Evolutionary conservation across 768 basidiomycete genomes (phyloP).

Genomic region (Wakefieldia striispora): DNA sequence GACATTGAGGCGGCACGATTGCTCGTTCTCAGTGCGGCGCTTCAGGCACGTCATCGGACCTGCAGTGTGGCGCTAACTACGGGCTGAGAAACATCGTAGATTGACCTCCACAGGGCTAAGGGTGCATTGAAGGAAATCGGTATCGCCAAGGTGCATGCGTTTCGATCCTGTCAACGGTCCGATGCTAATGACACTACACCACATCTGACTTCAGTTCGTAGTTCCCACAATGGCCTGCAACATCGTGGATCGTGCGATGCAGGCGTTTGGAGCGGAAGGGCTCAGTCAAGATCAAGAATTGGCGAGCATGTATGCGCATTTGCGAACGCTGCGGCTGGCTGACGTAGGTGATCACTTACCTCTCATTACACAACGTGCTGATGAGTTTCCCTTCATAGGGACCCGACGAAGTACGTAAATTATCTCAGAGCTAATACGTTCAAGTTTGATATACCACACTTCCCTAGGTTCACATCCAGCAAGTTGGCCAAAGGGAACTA

Average conservation of each 20-base stretch:
- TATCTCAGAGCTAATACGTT: not conserved
- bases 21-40: slow-evolving; percentile 88
- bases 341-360: slow-evolving; percentile 52
- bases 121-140: slow-evolving; percentile 97
- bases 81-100: slow-evolving; percentile 43
- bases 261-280: slow-evolving; percentile 96
- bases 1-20: slow-evolving; percentile 89
- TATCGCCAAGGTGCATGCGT: slow-evolving; percentile 77
- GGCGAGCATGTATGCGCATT: slow-evolving; percentile 69
- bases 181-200: not conserved
- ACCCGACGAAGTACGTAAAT: slow-evolving; percentile 64
- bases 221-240: slow-evolving; percentile 87
- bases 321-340: slow-evolving; percentile 86
- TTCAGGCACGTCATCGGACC: slow-evolving; percentile 50
- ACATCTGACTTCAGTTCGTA: slow-evolving; percentile 62
- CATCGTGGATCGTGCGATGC: slow-evolving; percentile 94
- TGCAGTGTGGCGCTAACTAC: not conserved
- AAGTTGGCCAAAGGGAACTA: slow-evolving; percentile 88
- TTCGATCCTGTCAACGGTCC: not conserved
- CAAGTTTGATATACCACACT: not conserved
- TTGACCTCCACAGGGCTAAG: slow-evolving; percentile 89
- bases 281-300: slow-evolving; percentile 86
- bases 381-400: slow-evolving; percentile 44
- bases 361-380: not conserved
- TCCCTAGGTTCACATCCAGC: slow-evolving; percentile 85